phyloP scores from a whole-genome alignment of 2,329 filamentous ascomycete genomes.

The Fonsecaea erecta region DNA sequence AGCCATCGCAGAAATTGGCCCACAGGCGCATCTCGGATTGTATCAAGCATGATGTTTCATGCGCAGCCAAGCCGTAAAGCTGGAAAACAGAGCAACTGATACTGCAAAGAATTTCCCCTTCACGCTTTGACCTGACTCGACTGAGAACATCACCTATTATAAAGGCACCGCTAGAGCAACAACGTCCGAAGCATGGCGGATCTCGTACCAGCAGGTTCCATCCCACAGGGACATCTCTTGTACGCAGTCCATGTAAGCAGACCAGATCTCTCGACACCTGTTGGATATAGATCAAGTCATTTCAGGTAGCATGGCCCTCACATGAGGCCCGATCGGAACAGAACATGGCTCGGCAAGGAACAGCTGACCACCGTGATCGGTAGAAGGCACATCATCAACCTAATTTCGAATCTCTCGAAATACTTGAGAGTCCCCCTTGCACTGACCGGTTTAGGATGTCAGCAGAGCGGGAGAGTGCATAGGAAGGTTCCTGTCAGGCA shows the following conservation, averaged over 20 bases:
- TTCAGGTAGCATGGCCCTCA: not conserved
- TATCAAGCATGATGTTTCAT: conserved; percentile 18
- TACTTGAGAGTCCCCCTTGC: not conserved
- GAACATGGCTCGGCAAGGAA: not conserved
- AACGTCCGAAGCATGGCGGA: not conserved
- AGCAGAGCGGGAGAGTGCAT: not conserved
- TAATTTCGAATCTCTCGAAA: not conserved
- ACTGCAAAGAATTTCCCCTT: no score
- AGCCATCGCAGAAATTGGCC: conserved; percentile 52
- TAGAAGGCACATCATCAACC: not conserved
- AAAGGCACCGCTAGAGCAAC: not conserved
- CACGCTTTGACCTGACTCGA: not conserved
- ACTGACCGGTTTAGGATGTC: no score
- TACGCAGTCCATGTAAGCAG: not conserved
- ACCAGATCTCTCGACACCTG: not conserved
- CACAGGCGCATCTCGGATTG: conserved; percentile 50
- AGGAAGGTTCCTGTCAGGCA: not conserved
- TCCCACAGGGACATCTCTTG: not conserved
- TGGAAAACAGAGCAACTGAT: not conserved
- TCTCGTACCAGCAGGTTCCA: not conserved
- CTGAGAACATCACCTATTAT: not conserved
- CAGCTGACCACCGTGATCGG: not conserved
- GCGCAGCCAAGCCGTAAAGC: not conserved
- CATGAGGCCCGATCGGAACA: not conserved
- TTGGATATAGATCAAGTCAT: not conserved